Evolutionary conservation across 192 early-diverging fungal species (phyloP).

Genomic region (Rhizoclosmatium globosum): DNA sequence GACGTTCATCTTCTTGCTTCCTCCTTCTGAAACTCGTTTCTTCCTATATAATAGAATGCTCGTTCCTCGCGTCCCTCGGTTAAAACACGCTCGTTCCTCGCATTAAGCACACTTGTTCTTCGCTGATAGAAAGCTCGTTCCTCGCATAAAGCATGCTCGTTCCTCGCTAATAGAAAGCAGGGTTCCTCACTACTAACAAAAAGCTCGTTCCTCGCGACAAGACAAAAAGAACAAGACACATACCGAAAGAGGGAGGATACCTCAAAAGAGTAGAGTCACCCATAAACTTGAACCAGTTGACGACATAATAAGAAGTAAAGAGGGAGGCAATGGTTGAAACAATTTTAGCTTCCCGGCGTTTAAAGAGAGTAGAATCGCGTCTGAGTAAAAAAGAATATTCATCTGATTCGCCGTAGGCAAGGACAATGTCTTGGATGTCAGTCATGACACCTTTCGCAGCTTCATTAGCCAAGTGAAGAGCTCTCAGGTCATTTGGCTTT

Average conservation of each 20-base stretch:
- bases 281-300: conserved; percentile 83
- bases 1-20: no score
- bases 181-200: neutral
- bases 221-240: neutral
- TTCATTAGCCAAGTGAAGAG: conserved; percentile 83
- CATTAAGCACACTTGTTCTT: no score
- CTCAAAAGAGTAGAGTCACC: conserved; percentile 60
- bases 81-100: no score
- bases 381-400: conserved; percentile 89
- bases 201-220: no score
- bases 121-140: no score
- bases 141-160: no score
- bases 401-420: conserved; percentile 88
- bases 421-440: conserved; percentile 65
- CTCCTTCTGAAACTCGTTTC: no score
- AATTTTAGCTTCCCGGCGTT: conserved; percentile 83
- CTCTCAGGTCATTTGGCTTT: conserved; percentile 82
- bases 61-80: no score
- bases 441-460: conserved; percentile 75
- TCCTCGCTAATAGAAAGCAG: neutral
- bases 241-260: conserved; percentile 82
- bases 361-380: conserved; percentile 69
- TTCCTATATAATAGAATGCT: no score
- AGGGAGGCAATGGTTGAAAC: conserved; percentile 79
- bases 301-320: conserved; percentile 89